Evolutionary conservation across 108 stramenopile species (phyloP).

Genomic region (Aurantiochytrium sp.): DNA sequence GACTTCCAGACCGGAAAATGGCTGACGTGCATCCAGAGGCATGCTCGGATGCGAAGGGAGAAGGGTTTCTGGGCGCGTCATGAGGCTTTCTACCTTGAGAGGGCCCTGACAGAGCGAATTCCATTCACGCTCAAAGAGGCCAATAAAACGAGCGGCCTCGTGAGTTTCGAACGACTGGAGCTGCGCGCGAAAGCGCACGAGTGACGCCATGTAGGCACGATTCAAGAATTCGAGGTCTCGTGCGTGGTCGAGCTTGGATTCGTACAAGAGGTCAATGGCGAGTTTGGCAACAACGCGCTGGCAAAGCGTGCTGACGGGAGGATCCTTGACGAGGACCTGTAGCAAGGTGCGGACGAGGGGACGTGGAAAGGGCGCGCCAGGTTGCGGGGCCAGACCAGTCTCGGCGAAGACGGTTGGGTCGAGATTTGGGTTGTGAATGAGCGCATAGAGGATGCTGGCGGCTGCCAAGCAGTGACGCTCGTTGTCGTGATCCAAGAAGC

Average conservation of each 20-base stretch:
- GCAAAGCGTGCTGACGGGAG: not conserved
- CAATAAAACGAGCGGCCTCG: not conserved
- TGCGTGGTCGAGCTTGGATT: not conserved
- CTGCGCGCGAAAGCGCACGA: not conserved
- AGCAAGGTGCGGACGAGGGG: not conserved
- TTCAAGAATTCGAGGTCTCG: not conserved
- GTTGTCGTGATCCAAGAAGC: not conserved
- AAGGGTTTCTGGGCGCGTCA: not conserved
- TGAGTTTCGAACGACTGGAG: not conserved
- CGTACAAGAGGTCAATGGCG: not conserved
- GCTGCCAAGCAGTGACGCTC: not conserved
- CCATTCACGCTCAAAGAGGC: not conserved
- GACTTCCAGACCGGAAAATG: not conserved
- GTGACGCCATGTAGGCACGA: not conserved
- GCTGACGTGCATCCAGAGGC: not conserved
- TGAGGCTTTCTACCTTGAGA: not conserved
- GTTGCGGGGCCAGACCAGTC: not conserved
- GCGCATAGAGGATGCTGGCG: not conserved
- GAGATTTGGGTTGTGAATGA: not conserved
- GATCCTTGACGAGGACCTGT: not conserved
- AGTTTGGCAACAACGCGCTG: constrained; percentile 16
- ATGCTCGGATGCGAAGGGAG: not conserved
- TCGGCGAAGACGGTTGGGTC: not conserved
- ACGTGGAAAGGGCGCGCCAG: not conserved
- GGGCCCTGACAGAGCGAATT: not conserved